phyloP scores from a whole-genome alignment of 768 basidiomycete species.

The Dioszegia hungarica region DNA sequence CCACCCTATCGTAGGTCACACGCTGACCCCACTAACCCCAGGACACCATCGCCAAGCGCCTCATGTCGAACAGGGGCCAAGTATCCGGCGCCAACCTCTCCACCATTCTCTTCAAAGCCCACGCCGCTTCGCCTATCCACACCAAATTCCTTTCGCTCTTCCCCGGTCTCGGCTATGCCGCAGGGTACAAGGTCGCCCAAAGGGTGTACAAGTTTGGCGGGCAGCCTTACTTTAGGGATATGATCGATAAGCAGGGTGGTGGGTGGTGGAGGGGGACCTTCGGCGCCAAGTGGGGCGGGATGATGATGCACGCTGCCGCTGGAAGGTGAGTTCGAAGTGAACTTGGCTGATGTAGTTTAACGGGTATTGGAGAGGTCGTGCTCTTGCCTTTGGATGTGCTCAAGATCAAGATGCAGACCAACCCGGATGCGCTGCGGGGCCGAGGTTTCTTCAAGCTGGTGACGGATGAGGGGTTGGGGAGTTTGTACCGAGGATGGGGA shows the following conservation, averaged over 20 bases:
- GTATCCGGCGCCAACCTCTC: slow-evolving; percentile 56
- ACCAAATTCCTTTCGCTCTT: slow-evolving; percentile 84
- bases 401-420: slow-evolving; percentile 95
- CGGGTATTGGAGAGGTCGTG: slow-evolving; percentile 92
- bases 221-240: slow-evolving; percentile 94
- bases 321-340: slow-evolving; percentile 62
- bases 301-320: slow-evolving; percentile 90
- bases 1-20: slow-evolving; percentile 60
- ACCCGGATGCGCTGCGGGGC: slow-evolving; percentile 95
- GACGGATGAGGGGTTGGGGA: slow-evolving; percentile 74
- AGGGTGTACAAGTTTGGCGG: slow-evolving; percentile 97
- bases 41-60: slow-evolving; percentile 94
- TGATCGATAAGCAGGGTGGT: slow-evolving; percentile 77
- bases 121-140: slow-evolving; percentile 63
- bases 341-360: slow-evolving; percentile 51
- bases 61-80: slow-evolving; percentile 90
- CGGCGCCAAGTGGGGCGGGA: slow-evolving; percentile 90
- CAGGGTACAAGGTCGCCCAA: slow-evolving; percentile 93
- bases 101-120: slow-evolving; percentile 79
- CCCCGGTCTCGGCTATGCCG: slow-evolving; percentile 92
- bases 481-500: slow-evolving; percentile 94
- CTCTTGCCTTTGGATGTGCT: slow-evolving; percentile 94
- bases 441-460: slow-evolving; percentile 85
- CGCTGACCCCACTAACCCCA: slow-evolving; percentile 3
- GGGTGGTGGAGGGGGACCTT: slow-evolving; percentile 73